Base-by-base conservation (phyloP, 1,139 yeast genomes). In the Diutina neorugosa region DNA sequence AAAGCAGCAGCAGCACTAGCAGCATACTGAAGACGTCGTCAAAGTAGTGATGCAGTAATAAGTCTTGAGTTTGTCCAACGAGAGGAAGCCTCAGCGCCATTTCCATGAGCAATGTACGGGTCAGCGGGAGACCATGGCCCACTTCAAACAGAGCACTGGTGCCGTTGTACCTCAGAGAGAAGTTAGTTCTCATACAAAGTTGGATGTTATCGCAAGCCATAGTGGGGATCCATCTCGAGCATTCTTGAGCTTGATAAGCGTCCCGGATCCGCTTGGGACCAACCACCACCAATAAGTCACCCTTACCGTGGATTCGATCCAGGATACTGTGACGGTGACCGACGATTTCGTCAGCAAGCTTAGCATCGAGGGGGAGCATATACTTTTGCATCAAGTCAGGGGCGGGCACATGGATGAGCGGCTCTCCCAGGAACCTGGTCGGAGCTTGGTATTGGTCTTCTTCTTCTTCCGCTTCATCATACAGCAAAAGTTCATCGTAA, bases 21-120 rank as follows among this genome's bases (percentile, higher is more conserved):
- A 75, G 76, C 34, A 73, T 57, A 55, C 73, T 62, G 58, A 65
- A 74, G 53, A 75, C 63, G 57, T 77, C 81, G 1, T 74, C 66
- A 51, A 71, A 66, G 61, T 73, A 76, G 53, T 75, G 79, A 1
- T 78, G 78, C 11, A 76, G 68, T 43, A 76, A 64, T 1, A 77
- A 73, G 57, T 74, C 78, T 6, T 71, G 64, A n/a, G 70, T 60
- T 53, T 68, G 69, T 2, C 77, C 76, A 1, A 70, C 72, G 7
- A 76, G 57, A 1, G 77, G 76, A 57, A 69, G 67, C 52, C 60
- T 63, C 55, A 61, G 65, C 6, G 72, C 73, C 53, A 69, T 61
- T 52, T 66, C 71, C 53, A 67, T 61, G 40, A 76, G 61, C 40
- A 72, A 61, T 1, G 70, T 64, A 25, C 80, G 62, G 54, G 74